Evolutionary conservation across 2,329 filamentous ascomycete species (phyloP).

Genomic region (Aspergillus pseudonomiae): DNA sequence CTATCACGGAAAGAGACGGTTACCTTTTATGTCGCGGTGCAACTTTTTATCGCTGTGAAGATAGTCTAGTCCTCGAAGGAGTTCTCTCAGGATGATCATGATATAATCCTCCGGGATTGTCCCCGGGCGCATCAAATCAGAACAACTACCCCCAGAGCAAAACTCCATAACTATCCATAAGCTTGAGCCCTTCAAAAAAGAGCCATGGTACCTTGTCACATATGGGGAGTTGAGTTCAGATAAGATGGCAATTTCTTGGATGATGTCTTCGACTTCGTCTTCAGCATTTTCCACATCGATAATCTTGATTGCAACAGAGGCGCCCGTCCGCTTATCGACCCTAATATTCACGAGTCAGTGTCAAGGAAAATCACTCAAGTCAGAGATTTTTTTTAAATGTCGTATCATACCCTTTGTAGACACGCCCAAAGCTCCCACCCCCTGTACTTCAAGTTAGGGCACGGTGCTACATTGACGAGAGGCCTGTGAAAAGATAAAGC

Average conservation of each 20-base stretch:
- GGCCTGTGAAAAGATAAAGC: slow-evolving; percentile 28
- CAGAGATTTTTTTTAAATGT: slow-evolving; percentile 3
- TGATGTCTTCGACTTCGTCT: slow-evolving; percentile 99
- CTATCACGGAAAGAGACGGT: not conserved
- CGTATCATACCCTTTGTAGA: slow-evolving; percentile 83
- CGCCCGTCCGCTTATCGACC: slow-evolving; percentile 89
- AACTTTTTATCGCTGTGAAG: slow-evolving; percentile 94
- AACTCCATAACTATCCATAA: slow-evolving; percentile 99
- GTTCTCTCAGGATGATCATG: slow-evolving; percentile 87
- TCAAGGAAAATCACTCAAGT: slow-evolving; percentile 14
- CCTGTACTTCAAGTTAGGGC: slow-evolving; percentile 55
- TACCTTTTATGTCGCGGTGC: slow-evolving; percentile 94
- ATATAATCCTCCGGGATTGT: slow-evolving; percentile 93
- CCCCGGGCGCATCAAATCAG: slow-evolving; percentile 92
- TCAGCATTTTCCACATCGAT: slow-evolving; percentile 99
- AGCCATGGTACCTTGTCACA: slow-evolving; percentile 97
- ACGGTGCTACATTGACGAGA: slow-evolving; percentile 11
- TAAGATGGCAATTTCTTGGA: slow-evolving; percentile 96
- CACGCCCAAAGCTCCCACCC: slow-evolving; percentile 96
- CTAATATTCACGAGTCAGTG: slow-evolving; percentile 46
- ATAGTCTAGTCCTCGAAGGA: slow-evolving; percentile 89
- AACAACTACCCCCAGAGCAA: slow-evolving; percentile 94
- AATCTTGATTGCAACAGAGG: slow-evolving; percentile 95
- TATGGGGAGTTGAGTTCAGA: slow-evolving; percentile 95
- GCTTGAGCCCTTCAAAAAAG: slow-evolving; percentile 92